phyloP scores from a whole-genome alignment of 768 basidiomycete genomes.

The Suillus plorans region DNA sequence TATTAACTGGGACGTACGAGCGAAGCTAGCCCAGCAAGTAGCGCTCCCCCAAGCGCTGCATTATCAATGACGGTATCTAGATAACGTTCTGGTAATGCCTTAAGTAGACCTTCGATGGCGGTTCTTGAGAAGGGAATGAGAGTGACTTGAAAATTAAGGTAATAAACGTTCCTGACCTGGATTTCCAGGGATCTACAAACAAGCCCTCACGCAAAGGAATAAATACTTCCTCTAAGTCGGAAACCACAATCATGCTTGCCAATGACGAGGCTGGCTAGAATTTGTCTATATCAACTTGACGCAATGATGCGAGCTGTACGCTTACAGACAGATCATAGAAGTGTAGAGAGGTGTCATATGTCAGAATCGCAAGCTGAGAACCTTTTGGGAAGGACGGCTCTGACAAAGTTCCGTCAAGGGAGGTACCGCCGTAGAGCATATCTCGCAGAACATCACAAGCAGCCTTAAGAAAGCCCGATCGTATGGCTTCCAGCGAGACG shows the following conservation, averaged over 20 bases:
- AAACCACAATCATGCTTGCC: slow-evolving; percentile 73
- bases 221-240: slow-evolving; percentile 93
- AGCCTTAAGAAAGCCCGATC: slow-evolving; percentile 66
- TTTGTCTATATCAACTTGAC: slow-evolving; percentile 20
- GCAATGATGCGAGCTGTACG: slow-evolving; percentile 11
- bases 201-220: slow-evolving; percentile 70
- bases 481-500: slow-evolving; percentile 66
- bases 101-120: slow-evolving; percentile 66
- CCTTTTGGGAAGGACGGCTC: slow-evolving; percentile 52
- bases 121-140: slow-evolving; percentile 37
- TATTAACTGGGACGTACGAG: slow-evolving; percentile 50
- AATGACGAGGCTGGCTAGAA: slow-evolving; percentile 41
- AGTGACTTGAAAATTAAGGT: not conserved
- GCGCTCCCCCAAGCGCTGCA: slow-evolving; percentile 75
- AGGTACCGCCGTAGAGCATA: slow-evolving; percentile 60
- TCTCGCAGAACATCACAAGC: slow-evolving; percentile 63
- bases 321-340: slow-evolving; percentile 89
- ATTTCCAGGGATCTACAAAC: slow-evolving; percentile 73
- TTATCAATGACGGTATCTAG: slow-evolving; percentile 45
- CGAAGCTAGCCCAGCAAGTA: slow-evolving; percentile 69
- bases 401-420: slow-evolving; percentile 39
- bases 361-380: slow-evolving; percentile 73
- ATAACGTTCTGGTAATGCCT: slow-evolving; percentile 62
- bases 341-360: slow-evolving; percentile 78
- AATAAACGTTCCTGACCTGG: slow-evolving; percentile 50